Base-by-base conservation (phyloP, 768 basidiomycete genomes). In the Pleurotus sapidus region DNA sequence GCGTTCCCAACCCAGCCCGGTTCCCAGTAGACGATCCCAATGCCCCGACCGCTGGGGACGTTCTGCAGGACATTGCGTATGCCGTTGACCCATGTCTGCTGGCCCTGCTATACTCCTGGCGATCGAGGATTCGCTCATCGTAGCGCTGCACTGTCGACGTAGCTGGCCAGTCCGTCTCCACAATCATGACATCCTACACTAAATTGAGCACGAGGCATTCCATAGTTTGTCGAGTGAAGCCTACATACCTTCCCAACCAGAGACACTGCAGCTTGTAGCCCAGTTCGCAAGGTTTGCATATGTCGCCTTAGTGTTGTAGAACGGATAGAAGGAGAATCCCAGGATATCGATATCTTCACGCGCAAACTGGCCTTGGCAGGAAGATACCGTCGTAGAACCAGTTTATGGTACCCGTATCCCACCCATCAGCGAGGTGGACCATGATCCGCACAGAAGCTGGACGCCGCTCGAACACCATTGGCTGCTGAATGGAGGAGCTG, bases 321-420 rank as follows among this genome's bases (percentile, higher is more conserved):
- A 86, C 1, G 84, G 84, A 61, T 86, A 87, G 71, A 84, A 84
- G 9, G 84, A 85, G 66, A 87, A 82, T 18, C 82, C 84, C 64
- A 86, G 74, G 56, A 83, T 71, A 62, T 86, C 86, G 46, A 85
- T 70, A 57, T 86, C 82, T 23, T 68, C 61, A 1, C 74, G 68
- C 12, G 77, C 67, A 38, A 87, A 68, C 61, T 82, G 71, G 5
- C 84, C 84, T 0, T 74, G 68, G 46, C n/a, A 79, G 74, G 69
- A 84, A 84, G 47, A 86, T 77, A 17, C 75, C 70, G 34, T 72
- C 69, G 66, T 75, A 87, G 67, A 81, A 86, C 40, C 71, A 82
- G 55, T 68, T 67, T 46, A 82, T 72, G 2, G 69, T 71, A 20
- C 68, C 57, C 40, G 66, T 72, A 59, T 83, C 72, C 84, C 86